Conservation (phyloP, 805 yeast genomes). For the Pichia deserticola region DNA sequence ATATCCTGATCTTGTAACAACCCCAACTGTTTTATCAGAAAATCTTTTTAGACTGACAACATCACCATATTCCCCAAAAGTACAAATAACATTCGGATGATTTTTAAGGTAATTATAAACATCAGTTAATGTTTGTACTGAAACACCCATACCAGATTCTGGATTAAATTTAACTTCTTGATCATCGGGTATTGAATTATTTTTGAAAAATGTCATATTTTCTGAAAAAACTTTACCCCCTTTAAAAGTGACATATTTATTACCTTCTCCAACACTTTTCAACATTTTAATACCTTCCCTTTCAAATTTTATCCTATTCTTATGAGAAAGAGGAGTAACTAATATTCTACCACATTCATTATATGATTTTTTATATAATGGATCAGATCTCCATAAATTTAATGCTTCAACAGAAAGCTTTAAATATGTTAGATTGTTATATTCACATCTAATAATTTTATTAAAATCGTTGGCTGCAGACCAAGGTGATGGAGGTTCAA, state of each 20-base stretch:
- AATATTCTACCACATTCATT: conserved; percentile 36
- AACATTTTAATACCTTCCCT: conserved; percentile 28
- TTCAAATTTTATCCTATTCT: conserved; percentile 33
- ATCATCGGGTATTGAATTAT: conserved; percentile 10
- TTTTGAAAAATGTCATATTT: conserved; percentile 11
- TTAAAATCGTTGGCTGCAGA: conserved; percentile 42
- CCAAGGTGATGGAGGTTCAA: conserved; percentile 36
- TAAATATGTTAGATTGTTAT: conserved; percentile 34
- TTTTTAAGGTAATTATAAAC: conserved; percentile 22
- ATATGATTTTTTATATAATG: conserved; percentile 26
- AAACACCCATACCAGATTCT: conserved; percentile 34
- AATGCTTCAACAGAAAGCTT: conserved; percentile 38
- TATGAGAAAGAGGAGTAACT: conserved; percentile 25
- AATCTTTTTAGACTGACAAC: conserved; percentile 12
- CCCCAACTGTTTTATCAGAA: conserved; percentile 11
- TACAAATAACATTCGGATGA: conserved; percentile 27
- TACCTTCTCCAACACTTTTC: conserved; percentile 17
- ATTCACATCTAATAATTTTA: conserved; percentile 42
- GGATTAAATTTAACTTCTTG: conserved; percentile 29
- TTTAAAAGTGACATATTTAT: conserved; percentile 20
- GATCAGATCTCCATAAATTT: conserved; percentile 29
- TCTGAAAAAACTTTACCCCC: conserved; percentile 26
- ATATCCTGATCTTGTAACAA: conserved; percentile 23
- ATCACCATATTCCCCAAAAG: conserved; percentile 26
- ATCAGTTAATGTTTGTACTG: conserved; percentile 30